A percentile compares a stretch with the other conserved stretches of the same genome.
phyloP scores from a whole-genome alignment of 805 yeast species.

The Hanseniaspora osmophila region DNA sequence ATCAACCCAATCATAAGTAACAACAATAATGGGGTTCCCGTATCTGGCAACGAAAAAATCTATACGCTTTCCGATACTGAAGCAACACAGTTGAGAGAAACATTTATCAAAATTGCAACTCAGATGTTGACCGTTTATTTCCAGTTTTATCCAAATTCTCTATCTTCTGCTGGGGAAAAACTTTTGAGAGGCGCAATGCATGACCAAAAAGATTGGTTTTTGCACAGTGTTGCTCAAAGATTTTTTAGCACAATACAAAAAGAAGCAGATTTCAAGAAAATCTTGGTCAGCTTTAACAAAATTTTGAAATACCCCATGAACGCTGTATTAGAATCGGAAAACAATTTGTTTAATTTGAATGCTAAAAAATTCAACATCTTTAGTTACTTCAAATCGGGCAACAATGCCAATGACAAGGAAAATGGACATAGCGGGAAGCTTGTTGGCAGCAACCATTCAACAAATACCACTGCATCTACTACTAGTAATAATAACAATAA shows the following conservation, averaged over 20 bases:
- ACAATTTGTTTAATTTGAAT: slow-evolving; percentile 21
- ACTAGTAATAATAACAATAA: no score
- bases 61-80: slow-evolving; percentile 1
- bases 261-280: slow-evolving; percentile 37
- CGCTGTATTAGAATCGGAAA: slow-evolving; percentile 24
- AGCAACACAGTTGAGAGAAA: slow-evolving; percentile 2
- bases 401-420: slow-evolving; percentile 1
- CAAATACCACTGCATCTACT: no score
- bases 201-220: no score
- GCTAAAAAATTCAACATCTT: slow-evolving; percentile 2
- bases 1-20: no score
- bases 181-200: no score
- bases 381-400: neutral
- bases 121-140: slow-evolving; percentile 4
- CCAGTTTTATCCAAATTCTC: slow-evolving; percentile 1
- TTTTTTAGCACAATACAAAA: slow-evolving; percentile 38
- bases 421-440: neutral
- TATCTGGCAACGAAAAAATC: neutral
- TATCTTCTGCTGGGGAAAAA: neutral
- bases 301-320: slow-evolving; percentile 35
- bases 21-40: no score
- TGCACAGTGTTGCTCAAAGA: slow-evolving; percentile 3
- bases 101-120: slow-evolving; percentile 1
- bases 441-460: no score
- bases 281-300: slow-evolving; percentile 34